Evolutionary conservation across 2,329 filamentous ascomycete genomes (phyloP), one percentile per base, ranked within the genome.

Genomic region (Fusarium sp.): DNA sequence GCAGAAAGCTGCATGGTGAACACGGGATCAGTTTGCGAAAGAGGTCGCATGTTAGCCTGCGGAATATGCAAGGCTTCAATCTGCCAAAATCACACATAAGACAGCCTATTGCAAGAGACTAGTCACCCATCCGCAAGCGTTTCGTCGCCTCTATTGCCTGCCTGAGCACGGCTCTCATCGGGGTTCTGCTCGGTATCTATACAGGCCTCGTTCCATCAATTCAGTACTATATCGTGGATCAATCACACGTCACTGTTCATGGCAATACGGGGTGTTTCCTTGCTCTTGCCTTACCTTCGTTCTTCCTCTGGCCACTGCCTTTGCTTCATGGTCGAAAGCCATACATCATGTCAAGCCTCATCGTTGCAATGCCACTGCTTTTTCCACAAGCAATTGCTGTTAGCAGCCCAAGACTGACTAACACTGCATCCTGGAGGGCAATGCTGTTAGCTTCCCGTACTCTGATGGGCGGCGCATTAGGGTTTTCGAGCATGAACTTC

Each of bases 401-500:
- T 8, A 82, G 83, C 40, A 73, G 76, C 8, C 82, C 79, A 53
- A 80, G 88, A 59, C 83, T 85, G 8, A 86, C 86, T 5, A 80
- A 84, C 53, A 79, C 83, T 11, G 70, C 78, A 22, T 78, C 77
- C 19, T 92, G 85, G 80, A 81, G 84, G 67, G 79, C 82, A 49
- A 81, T 85, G 28, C 78, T 93, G 5, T 80, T 93, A 4, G 74
- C 87, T 6, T 84, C 88, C 6, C 82, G 91, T 45, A 83, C 83
- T 1, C 69, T 90, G 42, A 90, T 91, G 74, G 91, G 91, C 0
- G 77, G 88, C 31, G 83, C 84, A 19, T 82, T 93, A 9, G 91
- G 91, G 0, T 90, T 93, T 69, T 88, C 88, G 13, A 91, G 89
- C 71, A 90, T 93, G 80, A 93, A 93, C 70, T 90, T 90, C 65